phyloP scores from a whole-genome alignment of 148 eudicot genomes.

The Amaranthus palmeri region DNA sequence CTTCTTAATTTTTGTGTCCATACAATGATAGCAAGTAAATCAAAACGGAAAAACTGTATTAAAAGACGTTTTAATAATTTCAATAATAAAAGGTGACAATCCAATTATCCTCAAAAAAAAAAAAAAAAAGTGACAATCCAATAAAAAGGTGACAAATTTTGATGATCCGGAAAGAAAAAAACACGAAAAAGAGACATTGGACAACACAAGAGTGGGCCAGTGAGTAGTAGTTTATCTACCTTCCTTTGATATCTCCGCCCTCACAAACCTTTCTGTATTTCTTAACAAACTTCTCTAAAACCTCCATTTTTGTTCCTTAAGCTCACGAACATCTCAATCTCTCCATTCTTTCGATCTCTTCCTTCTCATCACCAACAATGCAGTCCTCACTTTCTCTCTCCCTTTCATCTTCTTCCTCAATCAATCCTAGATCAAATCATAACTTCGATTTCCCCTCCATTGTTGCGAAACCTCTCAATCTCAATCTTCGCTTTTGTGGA shows the following conservation, averaged over 20 bases:
- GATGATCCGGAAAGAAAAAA: no score
- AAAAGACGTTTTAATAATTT: no score
- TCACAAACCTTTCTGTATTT: neutral
- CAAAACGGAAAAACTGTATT: no score
- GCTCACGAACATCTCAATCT: neutral
- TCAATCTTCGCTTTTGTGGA: constrained; percentile 72
- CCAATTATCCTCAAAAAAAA: no score
- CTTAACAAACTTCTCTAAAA: constrained; percentile 32
- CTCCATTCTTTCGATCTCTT: constrained; percentile 15
- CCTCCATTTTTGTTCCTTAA: neutral
- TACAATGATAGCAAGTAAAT: no score
- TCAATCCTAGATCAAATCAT: constrained; percentile 34
- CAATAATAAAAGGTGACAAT: no score
- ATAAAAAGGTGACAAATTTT: no score
- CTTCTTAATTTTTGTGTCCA: no score
- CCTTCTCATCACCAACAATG: constrained; percentile 37
- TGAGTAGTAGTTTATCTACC: constrained; percentile 22
- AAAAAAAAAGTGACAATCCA: no score
- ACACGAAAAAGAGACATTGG: no score
- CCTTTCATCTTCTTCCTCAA: constrained; percentile 39
- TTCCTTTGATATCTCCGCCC: constrained; percentile 59
- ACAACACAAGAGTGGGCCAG: no score
- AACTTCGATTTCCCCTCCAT: constrained; percentile 11
- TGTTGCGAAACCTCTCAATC: constrained; percentile 20
- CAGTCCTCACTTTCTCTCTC: constrained; percentile 67